Base-by-base conservation (phyloP, 169 alveolate species). In the Cryptosporidium felis region DNA sequence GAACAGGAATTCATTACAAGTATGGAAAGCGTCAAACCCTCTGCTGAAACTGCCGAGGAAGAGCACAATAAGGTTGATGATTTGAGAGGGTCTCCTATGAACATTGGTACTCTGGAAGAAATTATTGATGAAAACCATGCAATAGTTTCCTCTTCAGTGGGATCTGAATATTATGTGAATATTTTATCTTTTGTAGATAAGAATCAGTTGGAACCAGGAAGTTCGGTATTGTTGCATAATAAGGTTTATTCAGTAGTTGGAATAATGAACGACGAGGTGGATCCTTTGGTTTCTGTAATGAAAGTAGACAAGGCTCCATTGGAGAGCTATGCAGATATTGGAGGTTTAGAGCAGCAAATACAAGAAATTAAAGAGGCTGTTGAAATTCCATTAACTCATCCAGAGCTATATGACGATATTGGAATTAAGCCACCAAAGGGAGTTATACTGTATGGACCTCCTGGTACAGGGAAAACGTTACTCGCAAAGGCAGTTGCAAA, bases 281-380 rank as follows among this genome's bases (percentile, higher is more conserved):
- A 98, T 80, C 99, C 99, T 5, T 91, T 96, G 93, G 96, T 96
- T 30, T 91, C 97, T 9, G 99, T 97, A 49, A 96, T 97, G 99
- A 97, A 97, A 91, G 99, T 95, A 2, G 99, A 97, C 38, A 97
- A 98, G 92, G 99, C 99, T 8, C 99, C 99, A 1, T 92, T 97
- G n/a, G 99, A 98, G 90, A 94, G 99, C 5, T 98, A 97, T 91
- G 98, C 98, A 16, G 99, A 98, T 89, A 97, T 98, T 59, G 99
- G 99, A 34, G 99, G 99, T 1, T 92, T 98, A 30, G 99, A 98
- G 81, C 94, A 96, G 40, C 99, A 98, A 90, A 97, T 98, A 53
- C 96, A 97, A 91, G 97, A 95, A 79, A 91, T 95, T 58, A 95
- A 95, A 74, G 97, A 95, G 81, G 96, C 97, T 16, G 98, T 96